Percentiles rank a stretch among this genome's conserved stretches.
Conservation (phyloP, 176 grass and related monocot species). For the Bromus sterilis region DNA sequence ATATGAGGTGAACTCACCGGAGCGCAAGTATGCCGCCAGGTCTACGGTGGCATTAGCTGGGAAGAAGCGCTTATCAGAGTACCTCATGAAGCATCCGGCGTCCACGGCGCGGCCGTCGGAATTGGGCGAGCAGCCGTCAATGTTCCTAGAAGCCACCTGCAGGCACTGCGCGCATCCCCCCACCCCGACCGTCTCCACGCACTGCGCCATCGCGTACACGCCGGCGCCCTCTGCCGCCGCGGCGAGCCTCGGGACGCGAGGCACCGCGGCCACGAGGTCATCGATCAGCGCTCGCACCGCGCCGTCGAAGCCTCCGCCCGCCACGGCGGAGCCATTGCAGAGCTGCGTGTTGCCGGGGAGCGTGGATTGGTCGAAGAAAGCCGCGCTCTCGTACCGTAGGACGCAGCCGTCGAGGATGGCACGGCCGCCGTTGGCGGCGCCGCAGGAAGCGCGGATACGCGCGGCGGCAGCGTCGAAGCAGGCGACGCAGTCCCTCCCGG, state of each 20-base stretch:
- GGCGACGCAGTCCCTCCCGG: slow-evolving; percentile 33
- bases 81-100: slow-evolving; percentile 86
- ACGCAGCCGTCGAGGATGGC: slow-evolving; percentile 74
- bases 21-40: slow-evolving; percentile 49
- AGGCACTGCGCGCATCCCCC: slow-evolving; percentile 49
- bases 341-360: slow-evolving; percentile 38
- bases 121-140: slow-evolving; percentile 52
- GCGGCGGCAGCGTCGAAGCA: slow-evolving; percentile 51
- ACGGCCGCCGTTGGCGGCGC: slow-evolving; percentile 47
- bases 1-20: slow-evolving; percentile 37
- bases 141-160: slow-evolving; percentile 40
- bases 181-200: slow-evolving; percentile 52
- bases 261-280: slow-evolving; percentile 44
- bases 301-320: neutral
- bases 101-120: slow-evolving; percentile 53
- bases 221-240: slow-evolving; percentile 38
- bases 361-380: slow-evolving; percentile 65
- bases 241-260: slow-evolving; percentile 17
- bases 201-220: slow-evolving; percentile 65
- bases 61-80: slow-evolving; percentile 66
- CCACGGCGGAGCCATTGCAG: slow-evolving; percentile 33
- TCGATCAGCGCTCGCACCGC: slow-evolving; percentile 30
- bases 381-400: slow-evolving; percentile 59
- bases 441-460: slow-evolving; percentile 34
- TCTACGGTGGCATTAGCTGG: slow-evolving; percentile 53